Conservation (phyloP, 352 stramenopile species). For the Pythium chondricola region DNA sequence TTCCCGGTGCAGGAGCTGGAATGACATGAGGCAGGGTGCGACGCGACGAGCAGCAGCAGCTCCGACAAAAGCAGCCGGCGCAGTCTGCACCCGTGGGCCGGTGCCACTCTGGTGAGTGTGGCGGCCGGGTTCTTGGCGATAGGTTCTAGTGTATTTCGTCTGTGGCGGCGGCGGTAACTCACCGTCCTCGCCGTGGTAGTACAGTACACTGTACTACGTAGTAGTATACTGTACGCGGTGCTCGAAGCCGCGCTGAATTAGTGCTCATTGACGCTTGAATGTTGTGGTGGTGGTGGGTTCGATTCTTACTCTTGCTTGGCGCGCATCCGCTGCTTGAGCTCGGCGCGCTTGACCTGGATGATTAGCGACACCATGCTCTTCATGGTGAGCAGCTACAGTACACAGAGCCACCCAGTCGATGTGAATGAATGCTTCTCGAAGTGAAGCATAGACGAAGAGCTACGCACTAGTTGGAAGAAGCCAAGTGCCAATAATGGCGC, state of each 20-base stretch:
- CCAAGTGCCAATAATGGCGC: constrained; percentile 62
- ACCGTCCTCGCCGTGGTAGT: no score
- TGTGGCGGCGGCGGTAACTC: constrained; percentile 14
- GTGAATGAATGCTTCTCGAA: no score
- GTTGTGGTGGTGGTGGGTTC: no score
- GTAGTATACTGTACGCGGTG: no score
- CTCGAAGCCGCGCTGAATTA: no score
- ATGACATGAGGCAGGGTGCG: constrained; percentile 23
- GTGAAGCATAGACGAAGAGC: background rate
- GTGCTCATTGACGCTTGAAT: no score
- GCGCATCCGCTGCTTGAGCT: constrained; percentile 48
- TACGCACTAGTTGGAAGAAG: constrained; percentile 68
- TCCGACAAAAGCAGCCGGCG: background rate
- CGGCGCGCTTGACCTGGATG: constrained; percentile 66
- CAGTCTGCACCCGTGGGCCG: constrained; percentile 8
- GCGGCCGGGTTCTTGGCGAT: constrained; percentile 14
- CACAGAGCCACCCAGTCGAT: background rate
- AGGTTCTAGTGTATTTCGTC: constrained; percentile 20
- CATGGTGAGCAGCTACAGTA: constrained; percentile 58
- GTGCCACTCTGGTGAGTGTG: background rate
- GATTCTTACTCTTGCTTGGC: constrained; percentile 37
- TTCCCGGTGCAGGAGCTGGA: constrained; percentile 81
- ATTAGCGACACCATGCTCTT: constrained; percentile 78
- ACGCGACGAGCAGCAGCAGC: background rate
- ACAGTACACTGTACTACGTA: no score